These are phyloP conservation scores for Cetraspora pellucida DNA, from an alignment of 192 early-diverging fungal species.

Conservation along the genomic window DNA sequence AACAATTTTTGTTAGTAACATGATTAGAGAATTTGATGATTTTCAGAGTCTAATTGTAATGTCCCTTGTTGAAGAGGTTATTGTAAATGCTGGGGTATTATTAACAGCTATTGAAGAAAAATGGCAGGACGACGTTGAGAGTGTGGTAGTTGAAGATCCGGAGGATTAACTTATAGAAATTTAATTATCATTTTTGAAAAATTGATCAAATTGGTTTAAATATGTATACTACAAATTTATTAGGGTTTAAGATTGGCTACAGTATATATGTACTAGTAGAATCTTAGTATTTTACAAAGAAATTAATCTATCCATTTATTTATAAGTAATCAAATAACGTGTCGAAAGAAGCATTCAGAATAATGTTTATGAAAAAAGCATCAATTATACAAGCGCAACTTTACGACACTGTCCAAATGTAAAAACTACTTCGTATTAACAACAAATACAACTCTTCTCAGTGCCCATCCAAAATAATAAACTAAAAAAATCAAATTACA, in stretches of 20 bases:
- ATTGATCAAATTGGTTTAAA: background rate
- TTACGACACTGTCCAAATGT: no score
- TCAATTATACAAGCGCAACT: no score
- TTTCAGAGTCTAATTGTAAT: conserved; percentile 27
- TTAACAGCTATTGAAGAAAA: conserved; percentile 33
- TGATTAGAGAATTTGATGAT: conserved; percentile 12
- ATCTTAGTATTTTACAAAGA: no score
- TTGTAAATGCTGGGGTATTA: conserved; percentile 24
- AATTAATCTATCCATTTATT: no score
- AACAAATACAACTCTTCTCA: background rate
- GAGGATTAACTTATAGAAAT: background rate
- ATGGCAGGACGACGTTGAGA: conserved; percentile 22
- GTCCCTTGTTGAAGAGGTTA: conserved; percentile 11
- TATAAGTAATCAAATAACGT: no score
- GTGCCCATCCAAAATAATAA: background rate
- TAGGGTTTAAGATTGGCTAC: background rate
- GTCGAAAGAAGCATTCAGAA: no score
- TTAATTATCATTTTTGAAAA: background rate
- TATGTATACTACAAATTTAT: background rate
- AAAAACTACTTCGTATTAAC: background rate
- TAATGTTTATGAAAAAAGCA: no score
- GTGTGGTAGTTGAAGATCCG: conserved; percentile 15
- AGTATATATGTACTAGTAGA: background rate
- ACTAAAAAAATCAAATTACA: background rate
- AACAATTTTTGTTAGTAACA: conserved; percentile 13